Evolutionary conservation across 2,329 filamentous ascomycete species (phyloP).

Genomic region (Ophiocordyceps unilateralis): DNA sequence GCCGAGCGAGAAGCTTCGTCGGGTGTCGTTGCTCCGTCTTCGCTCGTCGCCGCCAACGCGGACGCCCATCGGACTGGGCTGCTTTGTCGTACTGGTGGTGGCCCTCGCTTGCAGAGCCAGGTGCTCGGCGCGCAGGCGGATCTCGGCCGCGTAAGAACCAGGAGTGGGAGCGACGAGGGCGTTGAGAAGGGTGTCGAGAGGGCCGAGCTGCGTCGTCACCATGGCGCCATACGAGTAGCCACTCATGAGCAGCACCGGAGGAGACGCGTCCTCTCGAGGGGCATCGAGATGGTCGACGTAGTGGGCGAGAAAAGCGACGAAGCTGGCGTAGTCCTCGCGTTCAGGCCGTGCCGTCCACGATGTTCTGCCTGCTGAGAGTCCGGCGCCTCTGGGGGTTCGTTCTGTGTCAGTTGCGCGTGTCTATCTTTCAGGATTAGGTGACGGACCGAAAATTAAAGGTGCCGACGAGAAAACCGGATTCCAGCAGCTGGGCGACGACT

Average conservation of each 20-base stretch:
- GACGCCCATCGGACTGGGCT: slow-evolving; percentile 13
- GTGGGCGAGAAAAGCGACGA: slow-evolving; percentile 62
- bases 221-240: slow-evolving; percentile 90
- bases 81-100: too few species aligned
- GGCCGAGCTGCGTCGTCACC: slow-evolving; percentile 56
- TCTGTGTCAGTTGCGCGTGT: not conserved
- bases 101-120: slow-evolving; percentile 33
- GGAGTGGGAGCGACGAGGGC: slow-evolving; percentile 34
- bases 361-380: slow-evolving; percentile 56
- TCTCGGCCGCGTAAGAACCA: slow-evolving; percentile 48
- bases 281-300: slow-evolving; percentile 44
- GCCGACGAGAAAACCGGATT: slow-evolving; percentile 54
- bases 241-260: slow-evolving; percentile 51
- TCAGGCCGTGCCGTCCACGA: slow-evolving; percentile 80
- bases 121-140: slow-evolving; percentile 50
- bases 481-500: slow-evolving; percentile 46
- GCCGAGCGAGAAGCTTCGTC: slow-evolving; percentile 22
- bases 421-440: too few species aligned
- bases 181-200: slow-evolving; percentile 38
- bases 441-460: slow-evolving; percentile 83
- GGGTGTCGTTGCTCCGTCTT: slow-evolving; percentile 21
- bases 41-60: slow-evolving; percentile 33
- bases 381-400: slow-evolving; percentile 53
- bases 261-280: slow-evolving; percentile 8
- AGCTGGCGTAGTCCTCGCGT: slow-evolving; percentile 62